Evolutionary conservation across 345 rosid species (phyloP).

Genomic region (Eucalyptus camaldulensis): DNA sequence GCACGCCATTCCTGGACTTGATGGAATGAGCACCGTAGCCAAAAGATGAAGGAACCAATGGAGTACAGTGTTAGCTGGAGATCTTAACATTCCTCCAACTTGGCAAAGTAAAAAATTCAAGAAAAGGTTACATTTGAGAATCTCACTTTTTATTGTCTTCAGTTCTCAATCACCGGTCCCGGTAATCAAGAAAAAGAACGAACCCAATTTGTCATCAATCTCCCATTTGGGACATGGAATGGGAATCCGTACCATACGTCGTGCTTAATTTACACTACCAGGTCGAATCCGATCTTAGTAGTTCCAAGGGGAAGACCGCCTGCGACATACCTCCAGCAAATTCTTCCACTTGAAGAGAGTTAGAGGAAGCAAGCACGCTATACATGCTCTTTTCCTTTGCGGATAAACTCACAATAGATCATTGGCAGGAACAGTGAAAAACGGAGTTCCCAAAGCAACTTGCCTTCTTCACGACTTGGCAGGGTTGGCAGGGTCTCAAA

Average conservation of each 20-base stretch:
- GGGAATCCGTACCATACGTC: neutral
- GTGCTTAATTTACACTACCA: neutral
- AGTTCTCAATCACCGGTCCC: neutral
- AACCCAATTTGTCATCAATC: neutral
- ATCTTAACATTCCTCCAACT: neutral
- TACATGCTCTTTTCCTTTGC: neutral
- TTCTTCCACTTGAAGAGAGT: neutral
- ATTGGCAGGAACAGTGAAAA: conserved; percentile 40
- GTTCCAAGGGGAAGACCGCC: neutral
- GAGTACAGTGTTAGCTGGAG: neutral
- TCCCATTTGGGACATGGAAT: neutral
- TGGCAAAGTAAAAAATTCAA: neutral
- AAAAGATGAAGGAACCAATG: neutral
- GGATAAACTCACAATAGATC: neutral
- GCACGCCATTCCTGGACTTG: neutral
- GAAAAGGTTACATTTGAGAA: neutral
- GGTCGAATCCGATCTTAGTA: neutral
- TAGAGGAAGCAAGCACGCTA: neutral
- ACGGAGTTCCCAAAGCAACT: conserved; percentile 50
- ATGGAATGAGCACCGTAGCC: neutral
- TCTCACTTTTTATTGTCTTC: neutral
- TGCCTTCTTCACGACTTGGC: conserved; percentile 30
- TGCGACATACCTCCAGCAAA: neutral
- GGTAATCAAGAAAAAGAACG: neutral
- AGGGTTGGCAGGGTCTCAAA: conserved; percentile 20